phyloP scores from a whole-genome alignment of 2,329 filamentous ascomycete species.

The Cercospora berteroae region DNA sequence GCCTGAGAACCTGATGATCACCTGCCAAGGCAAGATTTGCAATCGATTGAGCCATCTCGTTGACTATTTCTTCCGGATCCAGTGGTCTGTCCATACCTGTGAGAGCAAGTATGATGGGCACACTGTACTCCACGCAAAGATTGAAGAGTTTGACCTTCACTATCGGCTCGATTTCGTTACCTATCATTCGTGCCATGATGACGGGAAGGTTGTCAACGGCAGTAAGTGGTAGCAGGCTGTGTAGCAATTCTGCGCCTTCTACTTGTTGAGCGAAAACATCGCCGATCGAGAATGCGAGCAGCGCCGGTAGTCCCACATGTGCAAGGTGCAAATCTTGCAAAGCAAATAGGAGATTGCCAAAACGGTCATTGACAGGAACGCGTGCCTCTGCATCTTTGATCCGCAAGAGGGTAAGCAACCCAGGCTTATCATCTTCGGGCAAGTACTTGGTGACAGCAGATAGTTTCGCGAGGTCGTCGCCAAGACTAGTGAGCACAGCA shows the following conservation, averaged over 20 bases:
- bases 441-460: conserved; percentile 91
- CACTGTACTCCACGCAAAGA: conserved; percentile 81
- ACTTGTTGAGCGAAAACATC: conserved; percentile 60
- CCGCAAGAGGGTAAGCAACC: conserved; percentile 71
- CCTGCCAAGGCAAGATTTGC: conserved; percentile 56
- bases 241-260: conserved; percentile 66
- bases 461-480: conserved; percentile 72
- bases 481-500: conserved; percentile 66
- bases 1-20: conserved; percentile 47
- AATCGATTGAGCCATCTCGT: conserved; percentile 74
- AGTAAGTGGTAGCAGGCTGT: conserved; percentile 52
- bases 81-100: conserved; percentile 57
- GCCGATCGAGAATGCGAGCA: conserved; percentile 74
- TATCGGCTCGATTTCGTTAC: conserved; percentile 89
- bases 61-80: conserved; percentile 60
- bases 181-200: conserved; percentile 84
- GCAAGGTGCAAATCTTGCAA: conserved; percentile 66
- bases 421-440: conserved; percentile 90
- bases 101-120: conserved; percentile 77
- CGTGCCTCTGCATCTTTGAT: conserved; percentile 63
- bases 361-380: conserved; percentile 63
- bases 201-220: conserved; percentile 56
- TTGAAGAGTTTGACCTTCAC: conserved; percentile 86
- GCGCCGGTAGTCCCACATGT: conserved; percentile 79
- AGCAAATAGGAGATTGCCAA: conserved; percentile 63